phyloP scores from a whole-genome alignment of 192 early-diverging fungal species.

The Mortierella hygrophila region DNA sequence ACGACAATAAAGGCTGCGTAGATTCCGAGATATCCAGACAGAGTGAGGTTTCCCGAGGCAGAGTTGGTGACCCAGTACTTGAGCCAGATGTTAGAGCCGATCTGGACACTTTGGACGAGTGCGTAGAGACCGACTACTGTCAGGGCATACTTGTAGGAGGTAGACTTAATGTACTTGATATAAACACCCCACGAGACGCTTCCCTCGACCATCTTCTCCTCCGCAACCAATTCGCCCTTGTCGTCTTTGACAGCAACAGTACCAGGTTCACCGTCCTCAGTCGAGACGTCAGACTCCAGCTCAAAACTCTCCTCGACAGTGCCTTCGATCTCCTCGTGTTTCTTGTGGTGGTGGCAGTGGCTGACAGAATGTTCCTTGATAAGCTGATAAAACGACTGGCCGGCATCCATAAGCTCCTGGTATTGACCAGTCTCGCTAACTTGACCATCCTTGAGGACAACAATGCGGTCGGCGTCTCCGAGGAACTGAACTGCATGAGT shows the following conservation, averaged over 20 bases:
- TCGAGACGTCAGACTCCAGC: constrained; percentile 48
- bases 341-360: constrained; percentile 8
- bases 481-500: constrained; percentile 85
- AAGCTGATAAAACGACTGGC: constrained; percentile 70
- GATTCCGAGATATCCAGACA: constrained; percentile 26
- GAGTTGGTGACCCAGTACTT: constrained; percentile 69
- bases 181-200: constrained; percentile 86
- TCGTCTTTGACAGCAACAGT: constrained; percentile 29
- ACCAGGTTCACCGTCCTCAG: constrained; percentile 58
- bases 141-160: constrained; percentile 65
- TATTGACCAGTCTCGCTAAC: constrained; percentile 78
- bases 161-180: constrained; percentile 80
- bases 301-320: background rate
- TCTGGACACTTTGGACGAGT: constrained; percentile 22
- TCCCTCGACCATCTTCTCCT: constrained; percentile 88
- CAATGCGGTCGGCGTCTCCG: constrained; percentile 69
- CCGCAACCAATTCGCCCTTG: constrained; percentile 74
- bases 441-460: constrained; percentile 78
- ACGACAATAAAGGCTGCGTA: constrained; percentile 34
- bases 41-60: background rate
- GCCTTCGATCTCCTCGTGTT: constrained; percentile 4
- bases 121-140: constrained; percentile 68
- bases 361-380: constrained; percentile 76
- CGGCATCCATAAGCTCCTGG: constrained; percentile 69
- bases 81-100: constrained; percentile 71